Conservation (phyloP, 768 basidiomycete genomes). For the Pisolithus orientalis region DNA sequence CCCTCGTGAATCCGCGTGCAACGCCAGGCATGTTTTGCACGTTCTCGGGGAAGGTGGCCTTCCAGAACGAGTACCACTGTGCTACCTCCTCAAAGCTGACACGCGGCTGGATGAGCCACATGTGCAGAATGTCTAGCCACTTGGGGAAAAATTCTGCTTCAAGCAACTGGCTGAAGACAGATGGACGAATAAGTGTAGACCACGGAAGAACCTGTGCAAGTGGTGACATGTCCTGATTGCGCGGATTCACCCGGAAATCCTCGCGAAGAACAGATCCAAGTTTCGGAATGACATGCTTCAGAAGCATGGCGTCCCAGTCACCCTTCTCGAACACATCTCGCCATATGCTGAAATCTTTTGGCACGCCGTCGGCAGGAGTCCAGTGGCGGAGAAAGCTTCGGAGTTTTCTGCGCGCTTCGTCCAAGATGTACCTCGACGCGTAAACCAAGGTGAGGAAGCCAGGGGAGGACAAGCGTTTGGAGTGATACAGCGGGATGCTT, state of each 20-base stretch:
- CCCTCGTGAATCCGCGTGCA: constrained; percentile 76
- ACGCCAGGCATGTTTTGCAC: constrained; percentile 64
- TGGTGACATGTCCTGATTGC: constrained; percentile 82
- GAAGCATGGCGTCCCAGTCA: constrained; percentile 89
- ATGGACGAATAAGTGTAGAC: constrained; percentile 64
- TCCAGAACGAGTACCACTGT: constrained; percentile 93
- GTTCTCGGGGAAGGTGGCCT: constrained; percentile 62
- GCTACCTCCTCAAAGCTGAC: constrained; percentile 91
- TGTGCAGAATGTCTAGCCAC: constrained; percentile 86
- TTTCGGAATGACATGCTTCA: constrained; percentile 91
- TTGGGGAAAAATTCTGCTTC: constrained; percentile 95
- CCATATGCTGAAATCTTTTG: constrained; percentile 76
- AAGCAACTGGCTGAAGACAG: constrained; percentile 77
- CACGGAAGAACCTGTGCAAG: constrained; percentile 72
- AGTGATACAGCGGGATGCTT: constrained; percentile 54
- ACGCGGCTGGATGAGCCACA: constrained; percentile 88
- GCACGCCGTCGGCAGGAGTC: constrained; percentile 65
- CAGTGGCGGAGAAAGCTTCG: constrained; percentile 73
- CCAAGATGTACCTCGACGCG: constrained; percentile 80
- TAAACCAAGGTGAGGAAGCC: constrained; percentile 85
- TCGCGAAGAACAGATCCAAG: constrained; percentile 76
- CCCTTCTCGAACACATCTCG: constrained; percentile 71
- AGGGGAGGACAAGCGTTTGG: constrained; percentile 86
- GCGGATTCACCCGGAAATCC: constrained; percentile 86
- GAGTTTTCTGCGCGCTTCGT: constrained; percentile 82